A percentile compares a stretch with the other conserved stretches of the same genome.
phyloP scores from a whole-genome alignment of 805 yeast species.

The Alloascoidea hylecoeti region DNA sequence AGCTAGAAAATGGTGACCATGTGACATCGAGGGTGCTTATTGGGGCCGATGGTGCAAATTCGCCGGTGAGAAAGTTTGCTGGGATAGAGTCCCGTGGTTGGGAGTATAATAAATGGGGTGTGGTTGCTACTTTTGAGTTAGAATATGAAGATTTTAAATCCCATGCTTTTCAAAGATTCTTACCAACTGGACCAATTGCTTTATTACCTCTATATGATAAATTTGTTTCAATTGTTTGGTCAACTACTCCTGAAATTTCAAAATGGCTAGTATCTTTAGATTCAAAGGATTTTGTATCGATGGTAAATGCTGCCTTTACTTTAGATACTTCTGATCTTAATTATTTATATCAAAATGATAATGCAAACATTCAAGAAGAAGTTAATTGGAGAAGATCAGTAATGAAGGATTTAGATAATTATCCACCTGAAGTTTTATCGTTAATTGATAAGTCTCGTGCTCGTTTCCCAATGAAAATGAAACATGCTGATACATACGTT shows the following conservation, averaged over 20 bases:
- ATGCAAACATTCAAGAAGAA: slow-evolving; percentile 43
- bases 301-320: slow-evolving; percentile 82
- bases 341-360: slow-evolving; percentile 38
- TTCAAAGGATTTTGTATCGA: slow-evolving; percentile 45
- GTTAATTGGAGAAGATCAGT: slow-evolving; percentile 50
- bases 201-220: slow-evolving; percentile 78
- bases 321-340: slow-evolving; percentile 64
- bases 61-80: slow-evolving; percentile 79
- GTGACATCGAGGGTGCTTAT: slow-evolving; percentile 63
- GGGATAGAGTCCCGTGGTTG: slow-evolving; percentile 83
- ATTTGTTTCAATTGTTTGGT: slow-evolving; percentile 90
- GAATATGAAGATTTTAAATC: slow-evolving; percentile 57
- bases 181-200: slow-evolving; percentile 89
- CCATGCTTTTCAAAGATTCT: slow-evolving; percentile 88
- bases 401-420: slow-evolving; percentile 36
- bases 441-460: slow-evolving; percentile 61
- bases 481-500: slow-evolving; percentile 84
- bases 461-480: slow-evolving; percentile 73
- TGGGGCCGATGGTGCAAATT: slow-evolving; percentile 94
- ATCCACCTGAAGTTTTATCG: slow-evolving; percentile 52
- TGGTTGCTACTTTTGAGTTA: slow-evolving; percentile 78
- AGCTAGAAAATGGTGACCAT: slow-evolving; percentile 46
- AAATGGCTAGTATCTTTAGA: slow-evolving; percentile 42
- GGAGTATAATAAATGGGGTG: slow-evolving; percentile 78
- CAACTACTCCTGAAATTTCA: slow-evolving; percentile 66